Evolutionary conservation across 305 asterid genomes (phyloP), one percentile per base, ranked within the genome.

Genomic region (Rubia peregrina): DNA sequence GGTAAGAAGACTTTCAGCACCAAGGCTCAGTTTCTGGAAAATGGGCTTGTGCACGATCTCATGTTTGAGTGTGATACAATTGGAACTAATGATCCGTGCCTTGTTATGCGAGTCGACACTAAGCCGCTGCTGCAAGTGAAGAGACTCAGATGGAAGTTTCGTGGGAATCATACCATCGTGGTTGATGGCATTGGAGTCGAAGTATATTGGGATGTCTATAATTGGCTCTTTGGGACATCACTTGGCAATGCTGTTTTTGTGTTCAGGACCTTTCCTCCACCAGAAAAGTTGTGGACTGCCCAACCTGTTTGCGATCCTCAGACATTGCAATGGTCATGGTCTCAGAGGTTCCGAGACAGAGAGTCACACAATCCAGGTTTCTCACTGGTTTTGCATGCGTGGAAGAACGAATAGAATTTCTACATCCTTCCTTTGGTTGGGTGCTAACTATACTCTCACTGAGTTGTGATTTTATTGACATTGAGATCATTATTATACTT

Each of bases 181-280:
- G 85, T 86, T 66, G 90, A 86, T 83, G 95, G 89, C 21, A 70
- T 85, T 71, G 81, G 83, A 0, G 77, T 88, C 12, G 90, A 88
- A 79, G 83, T 88, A 3, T 86, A 79, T 68, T 88, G 92, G 92
- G 95, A 88, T 79, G 92, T 85, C 63, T 86, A 88, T 72, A 81
- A 79, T 76, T 88, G 95, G 95, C 81, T 88, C 3, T 88, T 86
- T 73, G 87, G 89, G 49, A 71, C 85, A 4, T 63, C 85, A 0
- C 24, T 77, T 30, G 91, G 88, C 55, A 77, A 76, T 74, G 95
- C 87, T 0, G 95, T 88, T 26, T 88, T 88, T 81, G 78, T 88
- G 95, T 88, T 88, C 78, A 80, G 81, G 83, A 80, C 95, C 36
- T 76, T 83, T 48, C 78, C 80, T 38, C 79, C 86, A 13, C 86